Evolutionary conservation across 768 basidiomycete species (phyloP).

Genomic region (Trametes cinnabarina): DNA sequence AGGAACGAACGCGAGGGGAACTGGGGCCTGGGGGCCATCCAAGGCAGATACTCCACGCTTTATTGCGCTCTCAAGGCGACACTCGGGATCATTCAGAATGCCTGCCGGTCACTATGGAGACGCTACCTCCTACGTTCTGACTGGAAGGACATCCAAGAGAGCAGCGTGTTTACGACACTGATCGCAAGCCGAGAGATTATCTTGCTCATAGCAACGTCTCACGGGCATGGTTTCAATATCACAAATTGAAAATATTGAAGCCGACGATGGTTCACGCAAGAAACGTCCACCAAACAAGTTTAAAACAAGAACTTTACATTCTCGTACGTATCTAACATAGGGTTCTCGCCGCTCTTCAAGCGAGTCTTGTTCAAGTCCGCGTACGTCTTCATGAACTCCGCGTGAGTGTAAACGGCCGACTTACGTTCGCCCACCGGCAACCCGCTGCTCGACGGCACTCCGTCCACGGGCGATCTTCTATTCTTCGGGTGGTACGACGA

Average conservation of each 20-base stretch:
- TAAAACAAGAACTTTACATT: conserved; percentile 93
- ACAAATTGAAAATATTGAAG: too few species aligned
- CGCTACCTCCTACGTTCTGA: not conserved
- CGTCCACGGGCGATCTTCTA: conserved; percentile 63
- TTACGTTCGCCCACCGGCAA: conserved; percentile 78
- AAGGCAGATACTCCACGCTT: not conserved
- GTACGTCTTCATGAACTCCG: conserved; percentile 86
- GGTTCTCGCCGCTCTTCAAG: conserved; percentile 81
- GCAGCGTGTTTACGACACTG: not conserved
- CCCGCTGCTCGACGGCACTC: conserved; percentile 71
- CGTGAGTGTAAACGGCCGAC: conserved; percentile 82
- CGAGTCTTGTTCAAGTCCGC: conserved; percentile 71
- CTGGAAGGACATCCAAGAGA: not conserved
- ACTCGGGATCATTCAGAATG: not conserved
- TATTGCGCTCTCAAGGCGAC: not conserved
- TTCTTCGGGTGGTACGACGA: conserved; percentile 57
- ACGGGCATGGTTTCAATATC: too few species aligned
- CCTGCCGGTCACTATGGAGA: conserved; percentile 13
- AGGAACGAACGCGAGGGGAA: conserved; percentile 7
- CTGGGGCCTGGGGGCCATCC: too few species aligned
- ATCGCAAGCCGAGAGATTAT: conserved; percentile 1
- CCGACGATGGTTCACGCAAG: too few species aligned
- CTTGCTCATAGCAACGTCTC: too few species aligned
- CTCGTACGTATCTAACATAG: conserved; percentile 84
- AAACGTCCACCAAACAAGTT: conserved; percentile 13